phyloP scores from a whole-genome alignment of 2,329 filamentous ascomycete species.

The Cladosporium sp. region DNA sequence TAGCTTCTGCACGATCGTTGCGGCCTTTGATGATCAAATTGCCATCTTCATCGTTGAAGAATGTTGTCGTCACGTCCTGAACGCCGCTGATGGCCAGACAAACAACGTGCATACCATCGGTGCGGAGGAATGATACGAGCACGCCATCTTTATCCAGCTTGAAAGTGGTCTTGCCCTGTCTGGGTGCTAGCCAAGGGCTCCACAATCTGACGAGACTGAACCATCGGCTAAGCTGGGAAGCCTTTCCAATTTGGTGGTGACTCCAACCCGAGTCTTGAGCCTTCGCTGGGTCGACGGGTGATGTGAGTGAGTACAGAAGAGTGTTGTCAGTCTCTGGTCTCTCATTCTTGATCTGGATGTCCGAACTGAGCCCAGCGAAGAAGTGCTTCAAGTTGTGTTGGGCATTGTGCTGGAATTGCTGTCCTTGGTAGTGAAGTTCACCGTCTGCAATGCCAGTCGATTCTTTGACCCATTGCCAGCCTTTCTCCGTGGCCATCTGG shows the following conservation, averaged over 20 bases:
- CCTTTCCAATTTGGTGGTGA: conserved; percentile 61
- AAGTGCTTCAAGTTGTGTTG: conserved; percentile 53
- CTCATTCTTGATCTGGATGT: conserved; percentile 55
- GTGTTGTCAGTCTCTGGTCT: conserved; percentile 68
- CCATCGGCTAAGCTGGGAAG: conserved; percentile 69
- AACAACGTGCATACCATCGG: conserved; percentile 72
- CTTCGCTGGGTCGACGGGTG: conserved; percentile 56
- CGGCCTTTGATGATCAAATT: conserved; percentile 67
- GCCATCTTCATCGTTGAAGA: conserved; percentile 66
- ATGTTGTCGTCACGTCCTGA: conserved; percentile 67
- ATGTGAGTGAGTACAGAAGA: conserved; percentile 68
- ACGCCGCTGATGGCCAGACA: conserved; percentile 76
- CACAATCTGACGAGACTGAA: conserved; percentile 79
- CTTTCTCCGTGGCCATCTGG: conserved; percentile 50
- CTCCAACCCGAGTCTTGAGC: conserved; percentile 60
- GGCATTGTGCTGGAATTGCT: conserved; percentile 29
- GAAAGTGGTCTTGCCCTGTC: conserved; percentile 71
- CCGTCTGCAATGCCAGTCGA: conserved; percentile 65
- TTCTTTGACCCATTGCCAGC: conserved; percentile 72
- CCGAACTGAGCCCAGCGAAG: conserved; percentile 58
- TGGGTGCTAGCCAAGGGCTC: conserved; percentile 84
- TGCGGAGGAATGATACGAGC: conserved; percentile 73
- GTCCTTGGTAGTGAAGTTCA: conserved; percentile 54
- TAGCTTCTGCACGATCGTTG: conserved; percentile 64
- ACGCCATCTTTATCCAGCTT: conserved; percentile 74